phyloP scores from a whole-genome alignment of 257 asterid species.

The Forsythia viridissima region DNA sequence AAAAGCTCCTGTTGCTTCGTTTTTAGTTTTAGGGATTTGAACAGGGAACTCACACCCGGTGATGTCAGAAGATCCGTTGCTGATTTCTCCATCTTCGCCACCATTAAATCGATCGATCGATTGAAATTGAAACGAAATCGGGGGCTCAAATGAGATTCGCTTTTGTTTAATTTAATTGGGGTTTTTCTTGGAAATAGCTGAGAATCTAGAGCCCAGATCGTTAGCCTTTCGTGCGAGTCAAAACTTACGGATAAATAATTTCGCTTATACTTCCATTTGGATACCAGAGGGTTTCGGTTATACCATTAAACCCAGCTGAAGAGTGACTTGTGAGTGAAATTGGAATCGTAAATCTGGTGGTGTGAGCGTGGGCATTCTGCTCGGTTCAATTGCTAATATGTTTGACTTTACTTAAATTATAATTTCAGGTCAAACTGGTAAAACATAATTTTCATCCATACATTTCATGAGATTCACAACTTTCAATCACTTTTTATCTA shows the following conservation, averaged over 20 bases:
- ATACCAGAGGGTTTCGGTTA: background rate
- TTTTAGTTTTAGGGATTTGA: slow-evolving; percentile 69
- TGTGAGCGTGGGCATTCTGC: background rate
- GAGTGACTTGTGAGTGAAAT: background rate
- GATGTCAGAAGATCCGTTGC: slow-evolving; percentile 49
- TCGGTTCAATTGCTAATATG: background rate
- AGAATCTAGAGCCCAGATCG: background rate
- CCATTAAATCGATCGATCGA: slow-evolving; percentile 31
- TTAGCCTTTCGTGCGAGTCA: background rate
- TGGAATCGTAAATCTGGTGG: background rate
- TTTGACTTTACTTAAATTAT: no score
- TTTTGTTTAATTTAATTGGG: background rate
- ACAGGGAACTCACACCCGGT: slow-evolving; percentile 38
- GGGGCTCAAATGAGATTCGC: background rate
- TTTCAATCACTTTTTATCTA: no score
- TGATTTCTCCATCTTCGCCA: slow-evolving; percentile 45
- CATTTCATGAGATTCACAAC: no score
- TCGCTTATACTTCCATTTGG: background rate
- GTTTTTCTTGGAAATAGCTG: background rate
- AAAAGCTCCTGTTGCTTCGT: slow-evolving; percentile 96
- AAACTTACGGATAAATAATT: background rate
- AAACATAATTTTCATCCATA: no score
- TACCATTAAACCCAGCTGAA: background rate
- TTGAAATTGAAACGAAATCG: background rate
- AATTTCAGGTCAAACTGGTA: no score